Base-by-base conservation (phyloP, 2,329 filamentous ascomycete species). In the Ceratocystis eucalypticola region DNA sequence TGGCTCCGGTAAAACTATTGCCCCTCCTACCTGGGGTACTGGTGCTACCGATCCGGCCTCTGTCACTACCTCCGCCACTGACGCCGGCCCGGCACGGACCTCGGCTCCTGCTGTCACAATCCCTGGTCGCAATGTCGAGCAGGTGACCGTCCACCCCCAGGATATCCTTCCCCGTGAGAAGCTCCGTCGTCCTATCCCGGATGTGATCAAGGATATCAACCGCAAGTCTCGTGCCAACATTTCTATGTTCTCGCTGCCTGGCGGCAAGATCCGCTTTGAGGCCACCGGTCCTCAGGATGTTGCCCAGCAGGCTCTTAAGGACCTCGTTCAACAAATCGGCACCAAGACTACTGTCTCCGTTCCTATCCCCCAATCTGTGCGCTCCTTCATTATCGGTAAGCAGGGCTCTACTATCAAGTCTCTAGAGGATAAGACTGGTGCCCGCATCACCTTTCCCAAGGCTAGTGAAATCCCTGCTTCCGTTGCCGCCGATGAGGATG, bases 361-460 rank as follows among this genome's bases (percentile, higher is more conserved):
- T 65, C 25, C 33, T 20, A 67, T 65, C 50, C 10, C 45, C 46
- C 83, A 87, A 62, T 93, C 91, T 48, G 85, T 91, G 25, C 86
- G 91, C 69, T 85, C 92, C 65, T 88, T 93, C 76, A 92, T 99
- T 76, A 97, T 99, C 74, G 95, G 94, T 71, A 91, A 90, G 73
- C 87, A 88, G 73, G 95, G 95, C 67, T 84, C 90, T 30, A 93
- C 88, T 69, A 95, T 99, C 74, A 93, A 95, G 77, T 84, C 88
- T 61, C 86, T 99, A 65, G 89, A 93, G 77, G 89, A 93, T 75
- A 88, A 88, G 75, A 94, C 91, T 2, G 92, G 93, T 69, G 93
- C 94, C 65, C 86, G 86, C 70, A 92, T 99, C 72, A 90, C 96
- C 74, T 84, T 99, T 68, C 92, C 93, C 68, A 92, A 89, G 77